Evolutionary conservation across 176 grass and related monocot species (phyloP).

Genomic region (Puccinellia tenuiflora): DNA sequence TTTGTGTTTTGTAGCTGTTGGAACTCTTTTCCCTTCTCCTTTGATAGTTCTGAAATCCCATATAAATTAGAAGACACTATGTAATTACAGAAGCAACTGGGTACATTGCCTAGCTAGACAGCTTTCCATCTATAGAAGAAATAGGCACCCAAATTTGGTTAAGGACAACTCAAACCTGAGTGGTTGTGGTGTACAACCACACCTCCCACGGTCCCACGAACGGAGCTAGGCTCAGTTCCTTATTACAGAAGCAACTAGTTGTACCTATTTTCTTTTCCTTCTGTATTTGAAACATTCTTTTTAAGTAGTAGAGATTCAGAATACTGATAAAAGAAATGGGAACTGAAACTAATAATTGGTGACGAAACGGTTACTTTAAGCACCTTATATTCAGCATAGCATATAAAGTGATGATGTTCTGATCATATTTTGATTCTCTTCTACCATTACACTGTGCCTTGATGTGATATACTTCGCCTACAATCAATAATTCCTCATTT

Average conservation of each 20-base stretch:
- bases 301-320: no score
- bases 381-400: not conserved
- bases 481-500: not conserved
- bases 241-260: not conserved
- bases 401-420: not conserved
- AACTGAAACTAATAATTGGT: not conserved
- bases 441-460: not conserved
- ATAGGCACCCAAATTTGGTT: not conserved
- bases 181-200: not conserved
- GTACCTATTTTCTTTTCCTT: not conserved
- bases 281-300: not conserved
- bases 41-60: not conserved
- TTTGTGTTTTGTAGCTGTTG: not conserved
- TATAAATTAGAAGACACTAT: not conserved
- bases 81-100: not conserved
- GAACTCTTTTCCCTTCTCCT: not conserved
- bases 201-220: not conserved
- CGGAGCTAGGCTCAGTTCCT: not conserved
- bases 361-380: not conserved
- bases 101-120: not conserved
- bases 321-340: not conserved
- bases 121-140: not conserved
- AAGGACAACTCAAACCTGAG: not conserved
- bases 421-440: conserved; percentile 8
- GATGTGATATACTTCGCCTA: not conserved